Percentiles rank a stretch among this genome's conserved stretches.
phyloP scores from a whole-genome alignment of 2,329 filamentous ascomycete genomes.

The Emmonsia crescens region DNA sequence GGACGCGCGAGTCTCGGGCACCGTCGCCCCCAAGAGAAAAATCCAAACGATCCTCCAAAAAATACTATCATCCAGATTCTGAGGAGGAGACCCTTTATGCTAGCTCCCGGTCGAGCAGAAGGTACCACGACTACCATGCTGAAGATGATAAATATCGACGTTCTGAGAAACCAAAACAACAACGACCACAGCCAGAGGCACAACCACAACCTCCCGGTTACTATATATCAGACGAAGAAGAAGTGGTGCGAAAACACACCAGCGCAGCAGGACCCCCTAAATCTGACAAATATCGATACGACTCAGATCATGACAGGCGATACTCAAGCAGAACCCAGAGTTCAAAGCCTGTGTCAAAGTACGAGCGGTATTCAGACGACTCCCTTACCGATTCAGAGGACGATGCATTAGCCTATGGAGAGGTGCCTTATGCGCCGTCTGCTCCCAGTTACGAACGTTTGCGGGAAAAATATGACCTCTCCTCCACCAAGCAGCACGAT shows the following conservation, averaged over 20 bases:
- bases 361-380: constrained; percentile 12
- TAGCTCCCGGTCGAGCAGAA: constrained; percentile 16
- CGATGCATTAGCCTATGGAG: constrained; percentile 30
- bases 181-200: not conserved
- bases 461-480: constrained; percentile 2
- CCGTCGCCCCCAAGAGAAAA: constrained; percentile 22
- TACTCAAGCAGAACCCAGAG: constrained; percentile 5
- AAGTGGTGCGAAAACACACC: constrained; percentile 4
- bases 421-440: constrained; percentile 11
- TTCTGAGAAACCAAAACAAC: constrained; percentile 3
- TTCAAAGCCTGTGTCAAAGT: constrained; percentile 3
- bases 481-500: constrained; percentile 6
- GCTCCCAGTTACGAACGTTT: not conserved
- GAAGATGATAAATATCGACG: constrained; percentile 15
- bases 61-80: constrained; percentile 22
- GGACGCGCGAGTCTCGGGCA: constrained; percentile 31
- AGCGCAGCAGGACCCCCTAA: not conserved
- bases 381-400: constrained; percentile 8
- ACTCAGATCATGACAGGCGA: constrained; percentile 16
- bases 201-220: constrained; percentile 10
- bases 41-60: constrained; percentile 12
- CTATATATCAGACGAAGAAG: constrained; percentile 21
- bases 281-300: constrained; percentile 4
- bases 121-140: constrained; percentile 20
- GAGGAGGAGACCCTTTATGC: constrained; percentile 17